Evolutionary conservation across 2,329 filamentous ascomycete genomes (phyloP).

Genomic region (Fusarium globosum): DNA sequence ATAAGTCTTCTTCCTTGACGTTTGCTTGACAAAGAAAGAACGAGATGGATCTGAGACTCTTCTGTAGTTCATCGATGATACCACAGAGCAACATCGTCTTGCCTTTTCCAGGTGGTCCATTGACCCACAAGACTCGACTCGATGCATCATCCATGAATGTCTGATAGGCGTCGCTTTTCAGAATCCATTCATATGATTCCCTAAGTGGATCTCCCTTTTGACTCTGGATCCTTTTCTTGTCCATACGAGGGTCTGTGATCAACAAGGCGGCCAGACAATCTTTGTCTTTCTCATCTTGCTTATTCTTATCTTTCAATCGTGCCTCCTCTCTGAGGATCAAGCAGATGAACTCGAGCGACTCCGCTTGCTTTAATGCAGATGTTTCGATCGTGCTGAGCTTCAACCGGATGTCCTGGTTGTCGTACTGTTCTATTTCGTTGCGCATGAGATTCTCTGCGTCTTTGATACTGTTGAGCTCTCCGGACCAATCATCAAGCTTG

Average conservation of each 20-base stretch:
- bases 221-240: not conserved
- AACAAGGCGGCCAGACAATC: fast-evolving
- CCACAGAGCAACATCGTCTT: not conserved
- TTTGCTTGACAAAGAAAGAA: not conserved
- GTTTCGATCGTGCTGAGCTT: fast-evolving
- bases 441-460: not conserved
- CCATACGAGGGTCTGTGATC: not conserved
- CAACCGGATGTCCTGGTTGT: fast-evolving
- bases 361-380: fast-evolving
- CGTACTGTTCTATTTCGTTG: not conserved
- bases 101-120: not conserved
- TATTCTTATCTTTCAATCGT: fast-evolving
- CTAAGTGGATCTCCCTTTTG: fast-evolving
- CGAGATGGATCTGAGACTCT: fast-evolving
- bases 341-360: not conserved
- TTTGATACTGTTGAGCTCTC: fast-evolving
- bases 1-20: not conserved
- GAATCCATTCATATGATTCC: fast-evolving
- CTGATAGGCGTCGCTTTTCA: fast-evolving
- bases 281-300: fast-evolving
- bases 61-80: fast-evolving
- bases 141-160: fast-evolving
- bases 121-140: fast-evolving
- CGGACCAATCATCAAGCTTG: not conserved
- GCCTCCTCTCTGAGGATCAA: not conserved